These are phyloP conservation scores for Dichotomocladium elegans DNA, from an alignment of 371 early-diverging fungal genomes.

Conservation along the genomic window DNA sequence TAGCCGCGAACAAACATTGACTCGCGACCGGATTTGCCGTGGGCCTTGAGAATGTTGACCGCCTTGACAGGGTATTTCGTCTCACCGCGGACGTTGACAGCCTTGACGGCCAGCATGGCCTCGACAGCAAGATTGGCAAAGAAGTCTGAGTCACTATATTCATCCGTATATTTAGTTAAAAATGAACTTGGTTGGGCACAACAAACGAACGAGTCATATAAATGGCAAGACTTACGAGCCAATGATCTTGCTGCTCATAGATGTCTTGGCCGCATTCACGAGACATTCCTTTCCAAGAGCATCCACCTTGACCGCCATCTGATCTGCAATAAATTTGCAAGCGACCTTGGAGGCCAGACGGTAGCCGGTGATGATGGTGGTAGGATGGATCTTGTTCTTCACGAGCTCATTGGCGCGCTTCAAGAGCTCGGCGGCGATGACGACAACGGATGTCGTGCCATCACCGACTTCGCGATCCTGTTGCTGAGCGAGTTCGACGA, in stretches of 20 bases:
- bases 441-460: slow-evolving; percentile 99
- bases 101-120: slow-evolving; percentile 92
- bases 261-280: slow-evolving; percentile 97
- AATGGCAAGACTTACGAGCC: slow-evolving; percentile 60
- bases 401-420: slow-evolving; percentile 96
- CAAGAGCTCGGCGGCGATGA: slow-evolving; percentile 98
- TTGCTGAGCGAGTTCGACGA: slow-evolving; percentile 98
- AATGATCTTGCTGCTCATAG: slow-evolving; percentile 99
- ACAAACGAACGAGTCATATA: neutral
- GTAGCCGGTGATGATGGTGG: slow-evolving; percentile 98
- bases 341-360: slow-evolving; percentile 98
- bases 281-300: slow-evolving; percentile 89
- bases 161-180: neutral
- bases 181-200: neutral
- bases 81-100: slow-evolving; percentile 82
- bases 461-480: slow-evolving; percentile 99
- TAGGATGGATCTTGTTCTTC: slow-evolving; percentile 98
- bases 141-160: slow-evolving; percentile 82
- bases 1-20: slow-evolving; percentile 93
- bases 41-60: slow-evolving; percentile 98
- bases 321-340: slow-evolving; percentile 96
- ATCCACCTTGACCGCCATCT: slow-evolving; percentile 94
- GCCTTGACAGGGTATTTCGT: slow-evolving; percentile 96
- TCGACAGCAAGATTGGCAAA: slow-evolving; percentile 98
- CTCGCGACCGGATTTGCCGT: slow-evolving; percentile 96